A percentile compares a stretch with the other conserved stretches of the same genome.
These are phyloP conservation scores for Debaryomyces fabryi DNA, from an alignment of 1,139 yeast species.

Conservation along the genomic window DNA sequence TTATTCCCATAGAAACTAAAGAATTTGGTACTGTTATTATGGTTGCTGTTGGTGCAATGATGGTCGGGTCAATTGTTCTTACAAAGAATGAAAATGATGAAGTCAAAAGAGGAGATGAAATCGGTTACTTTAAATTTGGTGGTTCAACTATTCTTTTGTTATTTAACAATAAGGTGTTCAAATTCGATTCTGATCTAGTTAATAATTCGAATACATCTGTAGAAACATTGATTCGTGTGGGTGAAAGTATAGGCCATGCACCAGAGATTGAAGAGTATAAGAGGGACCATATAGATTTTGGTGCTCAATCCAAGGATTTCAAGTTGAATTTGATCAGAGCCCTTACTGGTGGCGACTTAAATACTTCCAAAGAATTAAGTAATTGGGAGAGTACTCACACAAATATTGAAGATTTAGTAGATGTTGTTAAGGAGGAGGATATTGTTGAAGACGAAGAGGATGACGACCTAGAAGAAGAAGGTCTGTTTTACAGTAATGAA, in stretches of 20 bases:
- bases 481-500: slow-evolving; percentile 5
- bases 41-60: slow-evolving; percentile 95
- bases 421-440: slow-evolving; percentile 15
- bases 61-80: slow-evolving; percentile 90
- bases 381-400: slow-evolving; percentile 43
- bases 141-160: slow-evolving; percentile 83
- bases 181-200: slow-evolving; percentile 74
- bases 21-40: slow-evolving; percentile 76
- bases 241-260: slow-evolving; percentile 87
- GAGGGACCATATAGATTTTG: slow-evolving; percentile 51
- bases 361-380: slow-evolving; percentile 31
- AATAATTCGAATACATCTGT: slow-evolving; percentile 68
- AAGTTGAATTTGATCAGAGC: slow-evolving; percentile 60
- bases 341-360: slow-evolving; percentile 58
- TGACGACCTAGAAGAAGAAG: slow-evolving; percentile 20
- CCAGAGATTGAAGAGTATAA: slow-evolving; percentile 51
- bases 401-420: slow-evolving; percentile 25
- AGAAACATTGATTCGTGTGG: slow-evolving; percentile 86
- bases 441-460: slow-evolving; percentile 15
- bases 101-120: slow-evolving; percentile 73
- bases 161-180: slow-evolving; percentile 35
- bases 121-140: slow-evolving; percentile 95
- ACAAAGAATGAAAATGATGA: slow-evolving; percentile 64
- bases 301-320: slow-evolving; percentile 50
- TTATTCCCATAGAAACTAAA: slow-evolving; percentile 74